phyloP scores from a whole-genome alignment of 371 early-diverging fungal species.

The Funneliformis caledonium region DNA sequence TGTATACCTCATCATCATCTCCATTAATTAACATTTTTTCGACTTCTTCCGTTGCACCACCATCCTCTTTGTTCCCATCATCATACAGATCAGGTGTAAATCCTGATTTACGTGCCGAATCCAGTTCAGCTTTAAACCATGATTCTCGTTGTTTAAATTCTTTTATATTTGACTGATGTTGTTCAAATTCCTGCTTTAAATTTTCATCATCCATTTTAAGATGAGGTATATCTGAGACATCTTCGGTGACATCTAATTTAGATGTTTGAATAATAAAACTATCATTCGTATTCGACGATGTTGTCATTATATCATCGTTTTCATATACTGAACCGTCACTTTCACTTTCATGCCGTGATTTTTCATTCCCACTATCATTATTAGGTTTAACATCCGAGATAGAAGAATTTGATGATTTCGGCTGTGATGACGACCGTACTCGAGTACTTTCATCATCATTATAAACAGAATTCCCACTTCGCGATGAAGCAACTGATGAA shows the following conservation, averaged over 20 bases:
- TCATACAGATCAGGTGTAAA: neutral
- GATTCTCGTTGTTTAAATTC: constrained; percentile 30
- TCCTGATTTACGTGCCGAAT: constrained; percentile 28
- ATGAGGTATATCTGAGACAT: neutral
- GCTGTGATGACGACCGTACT: neutral
- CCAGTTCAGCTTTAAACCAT: constrained; percentile 34
- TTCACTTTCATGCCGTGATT: neutral
- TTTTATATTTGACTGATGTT: neutral
- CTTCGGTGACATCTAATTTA: neutral
- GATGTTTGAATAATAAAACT: neutral
- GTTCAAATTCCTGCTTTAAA: constrained; percentile 2
- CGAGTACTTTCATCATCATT: neutral
- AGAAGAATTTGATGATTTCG: neutral
- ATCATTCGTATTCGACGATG: neutral
- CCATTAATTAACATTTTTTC: constrained; percentile 15
- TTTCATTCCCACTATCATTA: neutral
- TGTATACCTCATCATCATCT: neutral
- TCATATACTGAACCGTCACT: neutral
- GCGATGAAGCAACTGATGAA: neutral
- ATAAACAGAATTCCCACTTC: neutral
- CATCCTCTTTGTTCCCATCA: neutral
- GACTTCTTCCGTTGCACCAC: neutral
- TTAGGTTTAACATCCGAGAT: neutral
- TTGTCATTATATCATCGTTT: neutral
- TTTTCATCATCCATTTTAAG: neutral